Evolutionary conservation across 192 early-diverging fungal genomes (phyloP).

Genomic region (Rhizophagus sp.): DNA sequence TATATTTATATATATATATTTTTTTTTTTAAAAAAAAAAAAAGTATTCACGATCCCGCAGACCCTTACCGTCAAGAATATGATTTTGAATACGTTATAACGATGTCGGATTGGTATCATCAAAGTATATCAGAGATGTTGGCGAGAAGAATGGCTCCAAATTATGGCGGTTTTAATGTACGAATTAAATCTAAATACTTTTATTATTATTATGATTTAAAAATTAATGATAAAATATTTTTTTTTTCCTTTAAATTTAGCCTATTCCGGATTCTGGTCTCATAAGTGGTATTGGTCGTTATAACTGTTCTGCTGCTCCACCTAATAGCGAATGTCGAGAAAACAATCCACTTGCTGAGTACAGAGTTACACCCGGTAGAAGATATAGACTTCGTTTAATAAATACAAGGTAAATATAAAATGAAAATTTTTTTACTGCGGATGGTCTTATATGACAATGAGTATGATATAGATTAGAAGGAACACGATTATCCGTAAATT

Average conservation of each 20-base stretch:
- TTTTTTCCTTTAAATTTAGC: slow-evolving; percentile 17
- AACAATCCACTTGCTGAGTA: slow-evolving; percentile 29
- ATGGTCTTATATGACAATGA: too few species aligned
- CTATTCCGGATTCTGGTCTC: slow-evolving; percentile 44
- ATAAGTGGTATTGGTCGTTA: slow-evolving; percentile 47
- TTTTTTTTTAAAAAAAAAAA: neutral
- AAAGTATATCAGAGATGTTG: slow-evolving; percentile 28
- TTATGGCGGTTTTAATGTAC: slow-evolving; percentile 13
- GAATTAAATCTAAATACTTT: neutral
- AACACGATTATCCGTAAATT: too few species aligned
- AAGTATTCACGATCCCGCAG: slow-evolving; percentile 36
- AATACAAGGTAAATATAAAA: slow-evolving; percentile 41
- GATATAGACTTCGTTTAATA: slow-evolving; percentile 63
- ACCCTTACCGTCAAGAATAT: slow-evolving; percentile 38
- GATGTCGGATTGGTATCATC: slow-evolving; percentile 49
- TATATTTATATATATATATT: neutral
- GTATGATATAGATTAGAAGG: too few species aligned
- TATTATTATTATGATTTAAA: neutral
- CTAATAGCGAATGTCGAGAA: slow-evolving; percentile 22
- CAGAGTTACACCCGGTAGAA: slow-evolving; percentile 32
- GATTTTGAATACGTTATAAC: slow-evolving; percentile 44
- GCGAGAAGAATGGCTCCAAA: slow-evolving; percentile 22
- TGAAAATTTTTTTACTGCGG: neutral
- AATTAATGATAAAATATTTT: neutral
- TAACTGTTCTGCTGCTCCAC: slow-evolving; percentile 39